Base-by-base conservation (phyloP, 2,329 filamentous ascomycete genomes). In the Aspergillus aculeatus region DNA sequence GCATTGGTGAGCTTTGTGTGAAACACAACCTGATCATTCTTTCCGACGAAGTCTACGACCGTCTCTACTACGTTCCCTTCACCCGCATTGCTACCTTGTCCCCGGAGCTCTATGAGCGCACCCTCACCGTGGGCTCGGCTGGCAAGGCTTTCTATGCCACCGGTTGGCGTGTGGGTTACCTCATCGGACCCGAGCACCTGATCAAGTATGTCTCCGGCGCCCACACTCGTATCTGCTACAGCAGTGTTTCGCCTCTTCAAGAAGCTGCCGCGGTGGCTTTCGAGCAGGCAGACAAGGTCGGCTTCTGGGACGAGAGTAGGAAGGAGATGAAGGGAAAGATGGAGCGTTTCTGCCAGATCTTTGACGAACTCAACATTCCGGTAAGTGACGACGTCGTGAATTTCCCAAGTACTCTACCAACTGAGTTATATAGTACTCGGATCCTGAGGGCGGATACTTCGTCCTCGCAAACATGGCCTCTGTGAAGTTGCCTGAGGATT, bases 61-160 rank as follows among this genome's bases (percentile, higher is more conserved):
- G 92, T 26, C 85, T 99, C 0, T 97, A 89, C 83, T 99, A 98
- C 73, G 91, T 92, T 1, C 94, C 94, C 0, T 99, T 98, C 73
- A 98, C 93, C 0, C 86, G 95, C 68, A 89, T 98, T 57, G 91
- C 91, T 24, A 97, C 92, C 0, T 81, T 99, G 19, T 96, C 92
- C 0, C 92, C 93, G 0, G 92, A 97, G 74, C 87, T 98, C 54
- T 92, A 92, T 68, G 86, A 86, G 60, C 83, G 96, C 66, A 98
- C 95, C 4, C 78, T 99, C 52, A 98, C 95, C 0, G 95, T 99
- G 31, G 95, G 95, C 21, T 96, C 92, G 0, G 95, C 92, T 1
- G 95, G 95, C 69, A 99, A 99, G 84, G 96, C 95, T 81, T 99
- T 99, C 78, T 98, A 98, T 73, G 92, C 91, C 58, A 99, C 95